A percentile compares a stretch with the other conserved stretches of the same genome.
phyloP scores from a whole-genome alignment of 2,329 filamentous ascomycete species.

The Paecilomyces fulvus region DNA sequence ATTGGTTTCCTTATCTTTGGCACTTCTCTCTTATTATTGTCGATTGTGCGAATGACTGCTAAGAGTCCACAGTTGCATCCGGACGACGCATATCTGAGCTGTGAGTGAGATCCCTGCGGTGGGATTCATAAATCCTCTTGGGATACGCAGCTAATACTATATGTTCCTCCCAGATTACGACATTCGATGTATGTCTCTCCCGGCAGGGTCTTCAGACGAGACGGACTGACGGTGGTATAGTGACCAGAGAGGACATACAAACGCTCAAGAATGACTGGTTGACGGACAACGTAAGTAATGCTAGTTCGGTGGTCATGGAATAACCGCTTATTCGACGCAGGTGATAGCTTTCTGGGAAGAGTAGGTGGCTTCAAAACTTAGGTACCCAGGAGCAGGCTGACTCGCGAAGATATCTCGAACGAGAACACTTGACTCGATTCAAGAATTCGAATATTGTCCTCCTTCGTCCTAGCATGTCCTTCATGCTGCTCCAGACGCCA shows the following conservation, averaged over 20 bases:
- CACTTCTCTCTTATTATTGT: not conserved
- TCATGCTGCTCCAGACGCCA: conserved; percentile 71
- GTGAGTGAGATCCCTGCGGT: conserved; percentile 40
- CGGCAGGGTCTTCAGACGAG: conserved; percentile 1
- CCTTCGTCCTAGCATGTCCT: conserved; percentile 85
- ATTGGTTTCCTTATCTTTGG: not conserved
- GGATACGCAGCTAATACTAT: not conserved
- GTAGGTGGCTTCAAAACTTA: conserved; percentile 41
- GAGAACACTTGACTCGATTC: conserved; percentile 71
- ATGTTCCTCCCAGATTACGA: conserved; percentile 47
- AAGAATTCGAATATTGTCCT: conserved; percentile 81
- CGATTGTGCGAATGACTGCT: conserved; percentile 7
- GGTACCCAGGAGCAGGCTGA: conserved; percentile 5
- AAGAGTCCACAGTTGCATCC: conserved; percentile 40
- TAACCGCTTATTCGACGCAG: conserved; percentile 38
- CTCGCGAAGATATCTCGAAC: conserved; percentile 63
- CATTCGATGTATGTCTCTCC: conserved; percentile 48
- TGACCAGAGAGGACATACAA: conserved; percentile 83
- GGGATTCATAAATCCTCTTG: not conserved
- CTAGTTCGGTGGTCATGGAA: not conserved
- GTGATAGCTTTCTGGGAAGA: conserved; percentile 98
- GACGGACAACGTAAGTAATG: conserved; percentile 71
- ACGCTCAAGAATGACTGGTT: conserved; percentile 89
- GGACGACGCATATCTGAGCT: conserved; percentile 62
- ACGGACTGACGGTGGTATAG: conserved; percentile 35